A percentile compares a stretch with the other conserved stretches of the same genome.
Evolutionary conservation across 345 rosid genomes (phyloP).

Genomic region (Hevea brasiliensis): DNA sequence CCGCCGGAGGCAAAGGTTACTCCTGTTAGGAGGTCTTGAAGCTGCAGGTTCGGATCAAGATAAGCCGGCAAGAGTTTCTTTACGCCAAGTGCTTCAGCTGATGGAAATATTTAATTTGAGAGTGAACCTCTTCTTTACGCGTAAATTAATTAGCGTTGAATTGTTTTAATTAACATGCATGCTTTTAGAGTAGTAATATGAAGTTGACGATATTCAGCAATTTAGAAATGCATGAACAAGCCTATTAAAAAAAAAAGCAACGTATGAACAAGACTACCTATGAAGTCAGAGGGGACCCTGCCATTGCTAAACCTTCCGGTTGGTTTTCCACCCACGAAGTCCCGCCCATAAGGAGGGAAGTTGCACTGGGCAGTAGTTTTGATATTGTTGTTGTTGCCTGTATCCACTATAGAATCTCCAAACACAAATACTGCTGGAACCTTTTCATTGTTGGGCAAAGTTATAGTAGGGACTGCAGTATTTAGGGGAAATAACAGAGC

Average conservation of each 20-base stretch:
- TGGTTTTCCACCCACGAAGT: slow-evolving; percentile 45
- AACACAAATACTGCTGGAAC: slow-evolving; percentile 44
- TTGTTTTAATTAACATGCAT: too few relatives aligned
- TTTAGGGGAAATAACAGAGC: neutral
- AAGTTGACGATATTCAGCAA: too few relatives aligned
- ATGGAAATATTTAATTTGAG: neutral
- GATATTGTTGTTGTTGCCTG: slow-evolving; percentile 61
- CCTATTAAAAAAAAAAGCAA: too few relatives aligned
- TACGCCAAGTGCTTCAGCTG: slow-evolving; percentile 44
- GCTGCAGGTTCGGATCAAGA: slow-evolving; percentile 36
- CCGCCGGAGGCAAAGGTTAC: slow-evolving; percentile 53
- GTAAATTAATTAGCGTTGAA: too few relatives aligned
- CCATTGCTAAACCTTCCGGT: slow-evolving; percentile 60
- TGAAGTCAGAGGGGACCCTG: slow-evolving; percentile 42
- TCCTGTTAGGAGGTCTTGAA: slow-evolving; percentile 48
- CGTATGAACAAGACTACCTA: slow-evolving; percentile 33
- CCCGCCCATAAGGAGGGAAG: slow-evolving; percentile 62
- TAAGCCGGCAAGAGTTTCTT: slow-evolving; percentile 45
- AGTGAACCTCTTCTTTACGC: neutral
- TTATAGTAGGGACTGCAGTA: neutral
- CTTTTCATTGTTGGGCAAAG: neutral
- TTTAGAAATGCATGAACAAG: too few relatives aligned
- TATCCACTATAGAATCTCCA: slow-evolving; percentile 67
- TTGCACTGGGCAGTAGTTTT: slow-evolving; percentile 33
- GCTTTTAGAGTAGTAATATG: too few relatives aligned